Percentiles rank a stretch among this genome's conserved stretches.
These are phyloP conservation scores for Mucor indicus DNA, from an alignment of 371 early-diverging fungal species.

Conservation along the genomic window DNA sequence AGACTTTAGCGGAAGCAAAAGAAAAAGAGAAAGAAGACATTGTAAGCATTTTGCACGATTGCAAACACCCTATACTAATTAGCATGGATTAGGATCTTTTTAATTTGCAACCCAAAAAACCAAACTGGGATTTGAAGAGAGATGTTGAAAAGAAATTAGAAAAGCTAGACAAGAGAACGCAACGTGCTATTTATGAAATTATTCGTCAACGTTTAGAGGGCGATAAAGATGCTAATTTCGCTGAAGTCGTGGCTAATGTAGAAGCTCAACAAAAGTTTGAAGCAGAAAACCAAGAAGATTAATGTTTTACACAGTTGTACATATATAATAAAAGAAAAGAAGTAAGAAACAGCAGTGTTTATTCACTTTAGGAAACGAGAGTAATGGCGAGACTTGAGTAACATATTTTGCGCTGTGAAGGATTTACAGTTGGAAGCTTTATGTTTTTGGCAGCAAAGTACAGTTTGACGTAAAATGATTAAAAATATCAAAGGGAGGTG, in stretches of 20 bases:
- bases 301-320: too few species aligned
- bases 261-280: constrained; percentile 37
- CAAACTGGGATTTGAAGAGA: constrained; percentile 88
- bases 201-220: constrained; percentile 52
- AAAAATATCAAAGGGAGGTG: too few species aligned
- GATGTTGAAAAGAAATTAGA: constrained; percentile 77
- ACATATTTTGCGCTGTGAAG: too few species aligned
- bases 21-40: constrained; percentile 67
- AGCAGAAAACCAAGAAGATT: constrained; percentile 18
- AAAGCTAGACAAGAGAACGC: constrained; percentile 70
- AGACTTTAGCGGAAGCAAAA: constrained; percentile 59
- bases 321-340: background rate
- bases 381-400: too few species aligned
- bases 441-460: too few species aligned
- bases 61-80: background rate
- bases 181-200: constrained; percentile 71
- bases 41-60: constrained; percentile 30
- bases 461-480: too few species aligned
- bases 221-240: constrained; percentile 29
- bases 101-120: constrained; percentile 78
- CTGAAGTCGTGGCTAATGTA: constrained; percentile 39
- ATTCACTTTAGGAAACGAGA: too few species aligned
- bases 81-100: constrained; percentile 59
- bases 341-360: constrained; percentile 1
- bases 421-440: too few species aligned